Percentiles rank a stretch among this genome's conserved stretches.
Conservation (phyloP, 2,329 filamentous ascomycete genomes). For the Xylariaceae sp. region DNA sequence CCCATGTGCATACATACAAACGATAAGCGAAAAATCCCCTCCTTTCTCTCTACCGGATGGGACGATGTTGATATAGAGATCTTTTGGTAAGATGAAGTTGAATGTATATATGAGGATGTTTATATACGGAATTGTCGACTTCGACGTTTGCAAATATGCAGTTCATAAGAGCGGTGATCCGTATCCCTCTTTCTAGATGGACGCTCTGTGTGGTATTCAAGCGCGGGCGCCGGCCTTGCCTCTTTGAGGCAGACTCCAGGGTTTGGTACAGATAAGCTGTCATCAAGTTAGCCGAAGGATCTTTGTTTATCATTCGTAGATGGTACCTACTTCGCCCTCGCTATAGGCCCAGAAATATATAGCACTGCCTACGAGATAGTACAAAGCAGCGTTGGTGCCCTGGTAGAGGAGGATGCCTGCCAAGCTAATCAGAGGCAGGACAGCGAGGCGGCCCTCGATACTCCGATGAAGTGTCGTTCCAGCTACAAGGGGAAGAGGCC, state of each 20-base stretch:
- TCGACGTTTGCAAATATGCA: too few species aligned
- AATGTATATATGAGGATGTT: too few species aligned
- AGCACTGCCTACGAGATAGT: constrained; percentile 79
- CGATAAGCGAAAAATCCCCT: too few species aligned
- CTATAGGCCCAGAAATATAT: constrained; percentile 97
- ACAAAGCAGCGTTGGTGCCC: constrained; percentile 84
- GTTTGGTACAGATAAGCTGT: constrained; percentile 64
- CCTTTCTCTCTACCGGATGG: too few species aligned
- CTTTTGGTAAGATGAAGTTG: too few species aligned
- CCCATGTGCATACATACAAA: too few species aligned
- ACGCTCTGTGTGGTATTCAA: neutral
- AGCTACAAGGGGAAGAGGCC: constrained; percentile 75
- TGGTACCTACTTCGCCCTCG: constrained; percentile 88
- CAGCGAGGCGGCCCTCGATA: constrained; percentile 77
- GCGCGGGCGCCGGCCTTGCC: constrained; percentile 26
- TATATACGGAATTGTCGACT: too few species aligned
- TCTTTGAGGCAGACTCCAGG: constrained; percentile 65
- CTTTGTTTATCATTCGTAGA: neutral
- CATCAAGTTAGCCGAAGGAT: constrained; percentile 7
- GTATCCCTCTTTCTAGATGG: constrained; percentile 1
- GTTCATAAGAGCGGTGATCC: too few species aligned
- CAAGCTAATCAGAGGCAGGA: constrained; percentile 75
- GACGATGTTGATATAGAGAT: too few species aligned
- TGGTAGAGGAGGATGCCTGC: constrained; percentile 81
- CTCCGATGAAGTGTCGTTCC: constrained; percentile 78